Percentiles rank a stretch among this genome's conserved stretches.
These are phyloP conservation scores for Pachysandra terminalis DNA, from an alignment of 164 flowering plant genomes.

Conservation along the genomic window DNA sequence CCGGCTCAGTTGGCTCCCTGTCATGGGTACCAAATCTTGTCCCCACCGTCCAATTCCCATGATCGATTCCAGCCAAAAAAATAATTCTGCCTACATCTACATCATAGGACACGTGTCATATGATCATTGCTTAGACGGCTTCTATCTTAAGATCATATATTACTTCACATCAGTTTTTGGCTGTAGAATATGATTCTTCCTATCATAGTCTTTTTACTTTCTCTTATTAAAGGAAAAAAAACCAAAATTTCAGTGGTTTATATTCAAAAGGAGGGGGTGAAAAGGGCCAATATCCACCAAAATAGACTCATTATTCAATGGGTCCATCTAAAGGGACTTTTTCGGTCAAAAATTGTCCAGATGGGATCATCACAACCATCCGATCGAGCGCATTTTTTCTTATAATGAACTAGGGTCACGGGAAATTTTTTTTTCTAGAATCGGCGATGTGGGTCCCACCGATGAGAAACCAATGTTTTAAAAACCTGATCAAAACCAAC, in stretches of 20 bases:
- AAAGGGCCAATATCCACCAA: neutral
- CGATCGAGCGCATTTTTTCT: neutral
- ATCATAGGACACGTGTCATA: neutral
- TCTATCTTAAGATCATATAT: neutral
- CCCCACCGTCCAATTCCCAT: neutral
- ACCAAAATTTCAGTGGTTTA: neutral
- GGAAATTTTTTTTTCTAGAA: too few relatives aligned
- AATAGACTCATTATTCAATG: neutral
- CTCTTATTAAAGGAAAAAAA: neutral
- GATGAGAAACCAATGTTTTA: too few relatives aligned
- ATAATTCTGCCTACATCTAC: neutral
- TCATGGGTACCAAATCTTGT: neutral
- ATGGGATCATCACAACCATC: neutral
- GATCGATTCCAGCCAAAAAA: too few relatives aligned
- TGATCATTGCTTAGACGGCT: neutral
- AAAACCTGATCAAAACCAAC: too few relatives aligned
- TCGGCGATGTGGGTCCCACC: too few relatives aligned
- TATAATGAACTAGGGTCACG: too few relatives aligned
- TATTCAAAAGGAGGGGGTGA: neutral
- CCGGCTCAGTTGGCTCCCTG: neutral
- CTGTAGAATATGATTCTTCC: neutral
- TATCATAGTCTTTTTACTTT: neutral
- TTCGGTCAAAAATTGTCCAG: neutral
- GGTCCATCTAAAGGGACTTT: neutral
- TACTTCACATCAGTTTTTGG: neutral